Evolutionary conservation across 805 yeast species (phyloP).

Genomic region (Sugiyamaella americana): DNA sequence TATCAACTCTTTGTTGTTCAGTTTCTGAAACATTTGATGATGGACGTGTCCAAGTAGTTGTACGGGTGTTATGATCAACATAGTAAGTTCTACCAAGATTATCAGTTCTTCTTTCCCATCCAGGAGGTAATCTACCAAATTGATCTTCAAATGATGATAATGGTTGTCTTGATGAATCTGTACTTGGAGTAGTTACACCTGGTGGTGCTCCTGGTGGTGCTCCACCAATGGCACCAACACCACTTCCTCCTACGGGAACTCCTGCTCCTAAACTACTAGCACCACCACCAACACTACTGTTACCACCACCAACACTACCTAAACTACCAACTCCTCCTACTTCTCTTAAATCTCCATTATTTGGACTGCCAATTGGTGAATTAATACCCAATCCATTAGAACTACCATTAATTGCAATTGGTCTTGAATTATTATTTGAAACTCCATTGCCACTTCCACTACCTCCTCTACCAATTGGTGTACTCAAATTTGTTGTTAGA

Average conservation of each 20-base stretch:
- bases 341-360: constrained; percentile 1
- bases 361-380: background rate
- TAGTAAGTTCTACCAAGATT: constrained; percentile 95
- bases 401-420: background rate
- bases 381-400: background rate
- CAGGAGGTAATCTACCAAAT: constrained; percentile 92
- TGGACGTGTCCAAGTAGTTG: constrained; percentile 99
- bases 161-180: constrained; percentile 33
- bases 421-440: constrained; percentile 16
- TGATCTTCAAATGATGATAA: constrained; percentile 96
- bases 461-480: constrained; percentile 19
- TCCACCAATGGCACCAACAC: constrained; percentile 4
- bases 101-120: constrained; percentile 99
- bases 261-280: constrained; percentile 12
- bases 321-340: background rate
- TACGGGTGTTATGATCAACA: constrained; percentile 95
- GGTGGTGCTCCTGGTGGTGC: no score
- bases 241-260: constrained; percentile 13
- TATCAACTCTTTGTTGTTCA: constrained; percentile 44
- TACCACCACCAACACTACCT: constrained; percentile 1
- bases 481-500: constrained; percentile 30
- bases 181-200: constrained; percentile 25
- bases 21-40: constrained; percentile 68
- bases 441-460: constrained; percentile 18
- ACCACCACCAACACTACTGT: constrained; percentile 1